Evolutionary conservation across 768 basidiomycete species (phyloP).

Genomic region (Ramaria sp.): DNA sequence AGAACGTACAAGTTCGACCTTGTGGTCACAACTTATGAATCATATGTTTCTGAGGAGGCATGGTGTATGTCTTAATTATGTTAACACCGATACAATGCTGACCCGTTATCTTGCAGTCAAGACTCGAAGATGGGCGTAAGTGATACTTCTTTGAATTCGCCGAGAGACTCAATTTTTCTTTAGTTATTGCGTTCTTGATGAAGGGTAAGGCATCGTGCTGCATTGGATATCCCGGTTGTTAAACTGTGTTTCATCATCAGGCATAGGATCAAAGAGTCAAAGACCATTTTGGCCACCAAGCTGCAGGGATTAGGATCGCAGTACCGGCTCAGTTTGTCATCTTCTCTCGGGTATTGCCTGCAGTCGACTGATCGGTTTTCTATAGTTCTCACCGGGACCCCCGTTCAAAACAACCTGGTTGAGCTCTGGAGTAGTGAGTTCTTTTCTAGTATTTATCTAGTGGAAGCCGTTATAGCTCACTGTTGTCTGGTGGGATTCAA

Average conservation of each 20-base stretch:
- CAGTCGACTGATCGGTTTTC: not conserved
- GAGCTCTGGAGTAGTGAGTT: slow-evolving; percentile 37
- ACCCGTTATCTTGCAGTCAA: slow-evolving; percentile 26
- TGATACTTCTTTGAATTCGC: not conserved
- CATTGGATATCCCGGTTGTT: not conserved
- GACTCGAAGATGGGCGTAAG: slow-evolving; percentile 37
- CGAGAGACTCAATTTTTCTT: not conserved
- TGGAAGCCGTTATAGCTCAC: not conserved
- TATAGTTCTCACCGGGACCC: slow-evolving; percentile 61
- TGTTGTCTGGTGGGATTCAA: not conserved
- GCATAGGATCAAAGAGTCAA: slow-evolving; percentile 63
- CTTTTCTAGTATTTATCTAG: not conserved
- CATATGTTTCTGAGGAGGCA: slow-evolving; percentile 40
- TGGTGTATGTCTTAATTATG: slow-evolving; percentile 26
- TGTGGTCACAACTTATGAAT: slow-evolving; percentile 60
- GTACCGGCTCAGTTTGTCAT: slow-evolving; percentile 41
- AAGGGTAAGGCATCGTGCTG: slow-evolving; percentile 24
- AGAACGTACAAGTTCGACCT: slow-evolving; percentile 39
- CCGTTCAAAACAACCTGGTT: slow-evolving; percentile 54
- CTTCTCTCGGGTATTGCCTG: not conserved
- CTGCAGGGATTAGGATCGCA: slow-evolving; percentile 45
- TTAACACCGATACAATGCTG: not conserved
- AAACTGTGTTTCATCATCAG: slow-evolving; percentile 24
- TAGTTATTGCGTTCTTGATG: slow-evolving; percentile 43
- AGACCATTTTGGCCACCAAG: slow-evolving; percentile 39